Conservation (phyloP, 805 yeast species). For the Ogataea ramenticola region DNA sequence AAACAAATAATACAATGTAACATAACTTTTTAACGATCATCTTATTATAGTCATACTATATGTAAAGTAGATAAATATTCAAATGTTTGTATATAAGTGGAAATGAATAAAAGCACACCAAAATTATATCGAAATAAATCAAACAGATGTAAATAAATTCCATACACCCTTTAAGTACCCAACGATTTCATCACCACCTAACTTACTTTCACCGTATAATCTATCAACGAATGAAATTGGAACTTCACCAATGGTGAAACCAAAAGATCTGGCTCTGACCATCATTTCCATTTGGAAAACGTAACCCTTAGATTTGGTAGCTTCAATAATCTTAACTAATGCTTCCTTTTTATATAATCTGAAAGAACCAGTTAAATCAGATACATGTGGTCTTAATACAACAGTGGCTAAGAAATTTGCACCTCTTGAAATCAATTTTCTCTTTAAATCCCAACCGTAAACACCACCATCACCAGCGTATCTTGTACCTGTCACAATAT, state of each 20-base stretch:
- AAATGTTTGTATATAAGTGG: no score
- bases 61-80: no score
- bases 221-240: slow-evolving; percentile 76
- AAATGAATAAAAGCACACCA: no score
- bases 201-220: slow-evolving; percentile 69
- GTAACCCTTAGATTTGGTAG: slow-evolving; percentile 68
- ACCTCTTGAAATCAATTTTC: slow-evolving; percentile 71
- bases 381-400: slow-evolving; percentile 62
- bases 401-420: slow-evolving; percentile 74
- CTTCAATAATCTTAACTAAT: slow-evolving; percentile 56
- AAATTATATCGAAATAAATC: slow-evolving; percentile 4
- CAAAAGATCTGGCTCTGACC: slow-evolving; percentile 72
- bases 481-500: slow-evolving; percentile 51
- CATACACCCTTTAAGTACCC: slow-evolving; percentile 74
- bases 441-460: slow-evolving; percentile 76
- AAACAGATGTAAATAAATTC: slow-evolving; percentile 58
- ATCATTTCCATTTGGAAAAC: slow-evolving; percentile 88
- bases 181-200: slow-evolving; percentile 76
- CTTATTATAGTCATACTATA: no score
- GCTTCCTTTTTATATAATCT: slow-evolving; percentile 68
- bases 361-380: slow-evolving; percentile 73
- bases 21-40: no score
- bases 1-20: no score
- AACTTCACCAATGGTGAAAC: slow-evolving; percentile 69
- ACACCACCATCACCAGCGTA: slow-evolving; percentile 80